Evolutionary conservation across 2,329 filamentous ascomycete species (phyloP).

Genomic region (Venturia pyrina): DNA sequence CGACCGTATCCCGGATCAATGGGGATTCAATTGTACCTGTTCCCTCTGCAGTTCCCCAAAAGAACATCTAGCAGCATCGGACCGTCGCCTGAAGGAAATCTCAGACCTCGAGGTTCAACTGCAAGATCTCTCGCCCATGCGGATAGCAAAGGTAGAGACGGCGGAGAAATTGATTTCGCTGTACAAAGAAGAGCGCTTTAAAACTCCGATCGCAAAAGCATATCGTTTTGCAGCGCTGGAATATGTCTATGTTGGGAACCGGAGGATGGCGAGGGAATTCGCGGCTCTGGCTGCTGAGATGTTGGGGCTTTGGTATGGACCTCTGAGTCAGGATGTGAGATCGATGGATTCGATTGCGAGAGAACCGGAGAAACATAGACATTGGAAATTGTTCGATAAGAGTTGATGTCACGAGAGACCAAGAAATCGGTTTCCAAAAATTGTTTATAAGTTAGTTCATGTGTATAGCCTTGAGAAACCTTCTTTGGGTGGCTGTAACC

Average conservation of each 20-base stretch:
- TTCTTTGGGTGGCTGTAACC: conserved; percentile 74
- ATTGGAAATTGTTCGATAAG: conserved; percentile 15
- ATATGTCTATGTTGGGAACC: conserved; percentile 28
- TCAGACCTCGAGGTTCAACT: conserved; percentile 23
- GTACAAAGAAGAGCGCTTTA: conserved; percentile 27
- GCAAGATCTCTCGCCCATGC: conserved; percentile 23
- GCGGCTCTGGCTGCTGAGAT: conserved; percentile 23
- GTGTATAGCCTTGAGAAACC: conserved; percentile 47
- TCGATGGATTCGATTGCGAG: conserved; percentile 26
- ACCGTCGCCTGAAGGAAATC: conserved; percentile 26
- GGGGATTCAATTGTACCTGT: conserved; percentile 33
- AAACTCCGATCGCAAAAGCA: conserved; percentile 24
- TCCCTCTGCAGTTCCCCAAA: conserved; percentile 23
- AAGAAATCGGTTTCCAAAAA: not conserved
- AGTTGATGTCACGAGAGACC: not conserved
- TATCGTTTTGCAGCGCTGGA: conserved; percentile 30
- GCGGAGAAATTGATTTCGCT: conserved; percentile 29
- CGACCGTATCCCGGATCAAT: conserved; percentile 22
- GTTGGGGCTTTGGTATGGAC: conserved; percentile 18
- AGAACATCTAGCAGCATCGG: conserved; percentile 23
- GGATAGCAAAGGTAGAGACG: conserved; percentile 13
- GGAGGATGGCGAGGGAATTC: conserved; percentile 23
- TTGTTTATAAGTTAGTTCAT: not conserved
- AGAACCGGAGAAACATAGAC: conserved; percentile 22
- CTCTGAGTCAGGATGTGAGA: conserved; percentile 21